These are phyloP conservation scores for Wickerhamomyces queroliae DNA, from an alignment of 805 yeast species.

Conservation along the genomic window DNA sequence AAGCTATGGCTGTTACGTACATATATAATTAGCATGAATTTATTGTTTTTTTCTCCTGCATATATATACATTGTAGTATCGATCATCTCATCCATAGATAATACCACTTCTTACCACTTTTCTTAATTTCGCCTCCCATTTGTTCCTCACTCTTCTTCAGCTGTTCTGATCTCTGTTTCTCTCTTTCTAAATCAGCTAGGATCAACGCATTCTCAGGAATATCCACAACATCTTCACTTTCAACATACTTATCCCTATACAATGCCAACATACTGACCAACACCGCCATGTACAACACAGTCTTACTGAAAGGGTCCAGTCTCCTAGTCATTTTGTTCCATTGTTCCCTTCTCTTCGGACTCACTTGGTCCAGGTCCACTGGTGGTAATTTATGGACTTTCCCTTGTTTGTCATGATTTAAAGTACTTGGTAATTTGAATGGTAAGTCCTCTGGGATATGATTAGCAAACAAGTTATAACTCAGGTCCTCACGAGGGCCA, in stretches of 20 bases:
- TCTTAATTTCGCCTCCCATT: constrained; percentile 4
- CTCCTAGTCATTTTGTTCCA: constrained; percentile 40
- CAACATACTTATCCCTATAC: constrained; percentile 47
- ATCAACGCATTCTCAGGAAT: constrained; percentile 34
- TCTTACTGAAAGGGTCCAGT: constrained; percentile 53
- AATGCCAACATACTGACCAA: constrained; percentile 46
- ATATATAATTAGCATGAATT: neutral
- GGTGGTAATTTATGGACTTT: constrained; percentile 27
- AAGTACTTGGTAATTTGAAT: constrained; percentile 37
- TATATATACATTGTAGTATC: neutral
- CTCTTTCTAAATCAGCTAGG: constrained; percentile 30
- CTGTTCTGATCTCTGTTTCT: constrained; percentile 7
- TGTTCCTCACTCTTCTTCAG: constrained; percentile 5
- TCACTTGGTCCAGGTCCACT: constrained; percentile 36
- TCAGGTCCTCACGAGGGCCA: constrained; percentile 61
- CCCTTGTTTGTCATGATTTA: constrained; percentile 5
- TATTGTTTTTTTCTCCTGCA: neutral
- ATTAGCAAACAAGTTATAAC: constrained; percentile 35
- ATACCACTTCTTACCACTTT: constrained; percentile 17
- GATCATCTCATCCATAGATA: constrained; percentile 20
- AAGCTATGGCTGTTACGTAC: neutral
- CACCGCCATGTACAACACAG: constrained; percentile 42
- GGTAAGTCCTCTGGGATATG: constrained; percentile 57
- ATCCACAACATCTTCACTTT: constrained; percentile 31
- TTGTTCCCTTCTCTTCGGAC: constrained; percentile 36